phyloP scores from a whole-genome alignment of 1,139 yeast species.

The Arxiozyma slooffiae region DNA sequence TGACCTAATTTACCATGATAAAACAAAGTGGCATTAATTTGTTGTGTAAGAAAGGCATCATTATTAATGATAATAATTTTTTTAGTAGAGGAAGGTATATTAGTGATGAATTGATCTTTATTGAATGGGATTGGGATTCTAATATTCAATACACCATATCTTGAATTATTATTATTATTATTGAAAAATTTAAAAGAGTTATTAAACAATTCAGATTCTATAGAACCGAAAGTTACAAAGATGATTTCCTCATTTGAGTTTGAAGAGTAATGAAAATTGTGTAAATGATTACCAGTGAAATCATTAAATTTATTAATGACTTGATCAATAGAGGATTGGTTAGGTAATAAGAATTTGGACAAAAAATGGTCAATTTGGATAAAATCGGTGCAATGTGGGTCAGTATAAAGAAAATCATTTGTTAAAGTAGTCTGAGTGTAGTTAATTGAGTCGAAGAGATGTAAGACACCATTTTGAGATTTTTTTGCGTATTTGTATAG shows the following conservation, averaged over 20 bases:
- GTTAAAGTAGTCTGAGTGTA: conserved; percentile 46
- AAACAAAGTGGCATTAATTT: conserved; percentile 65
- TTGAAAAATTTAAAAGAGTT: conserved; percentile 35
- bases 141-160: conserved; percentile 53
- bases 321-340: conserved; percentile 47
- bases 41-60: conserved; percentile 46
- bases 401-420: background rate
- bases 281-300: conserved; percentile 37
- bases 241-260: conserved; percentile 51
- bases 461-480: conserved; percentile 8
- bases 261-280: conserved; percentile 52
- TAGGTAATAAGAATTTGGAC: conserved; percentile 31
- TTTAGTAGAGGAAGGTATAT: conserved; percentile 50
- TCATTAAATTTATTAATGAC: conserved; percentile 50
- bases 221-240: conserved; percentile 68
- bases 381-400: background rate
- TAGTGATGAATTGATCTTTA: conserved; percentile 45
- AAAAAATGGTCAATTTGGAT: background rate
- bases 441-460: conserved; percentile 54
- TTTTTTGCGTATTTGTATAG: conserved; percentile 50
- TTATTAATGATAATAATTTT: conserved; percentile 50
- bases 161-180: conserved; percentile 9
- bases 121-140: conserved; percentile 77
- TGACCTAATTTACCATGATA: conserved; percentile 35
- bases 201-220: conserved; percentile 49